Evolutionary conservation across 441 rosid genomes (phyloP), one percentile per base, ranked within the genome.

Genomic region (Omphalea diandra): DNA sequence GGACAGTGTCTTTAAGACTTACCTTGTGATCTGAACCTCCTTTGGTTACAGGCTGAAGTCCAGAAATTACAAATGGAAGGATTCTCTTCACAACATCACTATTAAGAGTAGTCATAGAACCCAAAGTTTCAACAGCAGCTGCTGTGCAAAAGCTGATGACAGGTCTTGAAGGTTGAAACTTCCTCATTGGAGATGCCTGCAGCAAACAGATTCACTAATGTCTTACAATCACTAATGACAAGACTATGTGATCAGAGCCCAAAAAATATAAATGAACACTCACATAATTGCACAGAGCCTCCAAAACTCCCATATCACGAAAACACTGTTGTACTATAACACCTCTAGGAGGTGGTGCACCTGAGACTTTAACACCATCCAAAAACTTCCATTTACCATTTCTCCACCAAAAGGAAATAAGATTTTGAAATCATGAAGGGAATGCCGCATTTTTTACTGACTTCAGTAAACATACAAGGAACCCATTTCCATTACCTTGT

Each of bases 311-410:
- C 94, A 73, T 79, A 76, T 93, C 97, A 54, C 93, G 83, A 68
- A 86, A 73, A 74, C 96, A 93, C 70, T 96, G 98, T 85, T 91
- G 98, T 84, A 96, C 97, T 17, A 93, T 69, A 71, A 96, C 86
- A 71, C 80, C 79, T 71, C 98, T 88, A 60, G 99, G 97, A 43
- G 87, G 94, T 18, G 97, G 89, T 22, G 98, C 98, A 77, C 98
- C 99, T 0, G 97, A 87, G 31, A 75, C 84, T 74, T 90, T 90
- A 72, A 91, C 93, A 31, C 89, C 98, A 22, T 90, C 93, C 59
- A 93, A 78, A 89, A 93, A 96, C 56, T 80, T 96, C 98, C 99
- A 96, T 82, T 84, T 96, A 72, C 83, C 83, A 85, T 93, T 90
- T 33, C 99, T 96, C 80, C 71, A 79, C 55, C 55, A 74, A 10